Conservation (phyloP, 305 asterid species). For the Rubia peregrina region DNA sequence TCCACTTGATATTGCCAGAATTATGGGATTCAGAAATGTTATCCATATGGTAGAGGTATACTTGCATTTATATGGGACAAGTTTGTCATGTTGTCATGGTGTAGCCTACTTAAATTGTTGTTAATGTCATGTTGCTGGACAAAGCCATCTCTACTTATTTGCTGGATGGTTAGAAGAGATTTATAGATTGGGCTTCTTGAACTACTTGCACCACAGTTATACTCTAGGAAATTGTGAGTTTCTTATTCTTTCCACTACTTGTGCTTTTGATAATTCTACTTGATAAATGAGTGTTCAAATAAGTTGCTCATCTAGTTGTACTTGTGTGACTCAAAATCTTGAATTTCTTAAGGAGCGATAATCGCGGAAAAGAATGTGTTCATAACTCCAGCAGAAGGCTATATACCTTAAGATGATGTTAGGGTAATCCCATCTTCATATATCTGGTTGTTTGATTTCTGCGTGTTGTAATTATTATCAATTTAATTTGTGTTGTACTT, state of each 20-base stretch:
- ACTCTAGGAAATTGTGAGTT: constrained; percentile 88
- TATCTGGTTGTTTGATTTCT: not conserved
- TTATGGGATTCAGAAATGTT: constrained; percentile 67
- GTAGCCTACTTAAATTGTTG: not conserved
- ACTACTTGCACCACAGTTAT: constrained; percentile 67
- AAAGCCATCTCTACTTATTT: constrained; percentile 74
- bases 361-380: constrained; percentile 78
- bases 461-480: too few relatives aligned
- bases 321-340: not conserved
- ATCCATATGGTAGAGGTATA: constrained; percentile 89
- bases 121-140: constrained; percentile 20
- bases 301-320: not conserved
- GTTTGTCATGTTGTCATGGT: not conserved
- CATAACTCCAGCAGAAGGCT: constrained; percentile 55
- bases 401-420: constrained; percentile 42
- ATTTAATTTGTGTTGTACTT: too few relatives aligned
- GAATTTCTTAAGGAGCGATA: constrained; percentile 65
- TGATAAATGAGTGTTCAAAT: too few relatives aligned
- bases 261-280: too few relatives aligned
- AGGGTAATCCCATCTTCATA: constrained; percentile 33
- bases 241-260: too few relatives aligned
- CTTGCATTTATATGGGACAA: not conserved
- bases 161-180: constrained; percentile 88
- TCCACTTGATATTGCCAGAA: constrained; percentile 87
- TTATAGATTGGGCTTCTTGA: constrained; percentile 80